Conservation (phyloP, 257 asterid genomes). For the Leptodermis oblonga region DNA sequence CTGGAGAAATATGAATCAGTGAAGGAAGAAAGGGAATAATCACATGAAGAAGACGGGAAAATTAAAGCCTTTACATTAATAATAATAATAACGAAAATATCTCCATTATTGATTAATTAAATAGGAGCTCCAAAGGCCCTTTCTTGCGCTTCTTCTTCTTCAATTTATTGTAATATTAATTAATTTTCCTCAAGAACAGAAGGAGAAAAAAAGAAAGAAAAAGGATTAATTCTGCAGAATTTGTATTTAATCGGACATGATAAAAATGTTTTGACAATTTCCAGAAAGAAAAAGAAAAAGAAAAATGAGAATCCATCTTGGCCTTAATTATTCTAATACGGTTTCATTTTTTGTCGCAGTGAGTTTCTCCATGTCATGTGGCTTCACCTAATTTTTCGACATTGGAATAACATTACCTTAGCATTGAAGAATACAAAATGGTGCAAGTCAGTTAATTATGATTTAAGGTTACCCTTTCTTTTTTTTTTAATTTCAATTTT, state of each 20-base stretch:
- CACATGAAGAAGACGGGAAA: not conserved
- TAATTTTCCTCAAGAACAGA: not conserved
- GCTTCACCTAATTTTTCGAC: constrained; percentile 33
- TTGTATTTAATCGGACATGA: no score
- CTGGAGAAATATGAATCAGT: constrained; percentile 23
- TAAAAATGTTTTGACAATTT: not conserved
- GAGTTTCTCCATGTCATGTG: constrained; percentile 18
- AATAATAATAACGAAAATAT: not conserved
- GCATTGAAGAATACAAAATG: not conserved
- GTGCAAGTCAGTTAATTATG: no score
- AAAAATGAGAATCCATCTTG: no score
- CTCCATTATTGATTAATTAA: not conserved
- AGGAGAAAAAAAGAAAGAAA: not conserved
- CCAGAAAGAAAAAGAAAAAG: not conserved
- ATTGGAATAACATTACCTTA: not conserved
- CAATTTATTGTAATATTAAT: not conserved
- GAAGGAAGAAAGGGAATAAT: not conserved
- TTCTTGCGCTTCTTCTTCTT: constrained; percentile 23
- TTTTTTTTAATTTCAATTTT: no score
- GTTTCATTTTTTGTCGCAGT: constrained; percentile 32
- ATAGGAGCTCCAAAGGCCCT: constrained; percentile 26
- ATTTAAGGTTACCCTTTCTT: no score
- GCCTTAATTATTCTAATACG: constrained; percentile 11
- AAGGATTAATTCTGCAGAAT: not conserved
- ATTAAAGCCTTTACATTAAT: not conserved